Base-by-base conservation (phyloP, 73 alveolate genomes). In the Breviolum minutum region DNA sequence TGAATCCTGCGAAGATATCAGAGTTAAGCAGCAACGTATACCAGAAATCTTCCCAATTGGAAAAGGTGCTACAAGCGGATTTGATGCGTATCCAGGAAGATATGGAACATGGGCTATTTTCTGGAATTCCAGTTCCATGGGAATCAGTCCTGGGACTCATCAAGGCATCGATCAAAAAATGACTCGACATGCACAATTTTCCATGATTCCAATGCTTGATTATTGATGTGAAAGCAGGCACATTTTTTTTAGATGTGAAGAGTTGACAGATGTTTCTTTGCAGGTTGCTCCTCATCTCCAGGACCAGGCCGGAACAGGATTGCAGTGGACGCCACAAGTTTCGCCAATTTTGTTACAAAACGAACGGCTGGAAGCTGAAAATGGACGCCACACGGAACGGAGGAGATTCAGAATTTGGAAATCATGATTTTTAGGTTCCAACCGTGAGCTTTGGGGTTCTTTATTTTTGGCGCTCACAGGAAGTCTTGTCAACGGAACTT, bases 91-190 rank as follows among this genome's bases (percentile, higher is more conserved):
- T 22, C 16, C 66, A 92, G 98, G 98, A 69, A 24, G 98, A 92
- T 61, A 6, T 92, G 82, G 91, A 92, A 27, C 89, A 81, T 19
- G 98, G 98, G 7, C 64, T 92, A 20, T 27, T 61, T 64, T 16
- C 86, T 60, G 98, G 98, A n/a, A 63, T 92, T 14, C 90, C 89
- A 0, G 98, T 92, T 9, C 98, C 98, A 2, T 92, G 98, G 98
- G 98, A 92, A 63, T 73, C 98, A 8, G 98, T 92, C 66, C 64
- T 92, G 80, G 98, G 98, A 32, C 98, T 92, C 29, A 63, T 73
- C 81, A 92, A 92, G 98, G 97, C 71, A 60, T 63, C 22, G 85
- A 27, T 71, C 2, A 71, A 30, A 40, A 40, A 40, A 40, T 40
- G 54, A 40, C 54, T 40, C 54, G 3, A 40, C 54, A 40, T 40